Conservation (phyloP, 495 filamentous ascomycete species). For the Hypomontagnella submonticulosa region DNA sequence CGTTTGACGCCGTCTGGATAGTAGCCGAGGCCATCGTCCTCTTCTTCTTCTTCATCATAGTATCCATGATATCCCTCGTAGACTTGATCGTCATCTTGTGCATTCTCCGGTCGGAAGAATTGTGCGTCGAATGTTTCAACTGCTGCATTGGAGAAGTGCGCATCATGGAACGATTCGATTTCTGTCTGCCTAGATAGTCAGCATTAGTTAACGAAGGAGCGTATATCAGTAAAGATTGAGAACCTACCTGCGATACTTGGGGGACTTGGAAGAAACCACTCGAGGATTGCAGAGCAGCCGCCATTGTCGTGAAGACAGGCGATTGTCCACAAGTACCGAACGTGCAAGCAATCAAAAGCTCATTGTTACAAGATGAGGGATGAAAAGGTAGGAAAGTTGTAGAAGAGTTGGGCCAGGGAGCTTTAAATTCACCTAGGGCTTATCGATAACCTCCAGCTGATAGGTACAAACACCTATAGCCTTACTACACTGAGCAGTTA, state of each 20-base stretch:
- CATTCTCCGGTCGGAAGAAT: constrained; percentile 53
- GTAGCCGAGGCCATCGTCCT: constrained; percentile 83
- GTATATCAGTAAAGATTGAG: neutral
- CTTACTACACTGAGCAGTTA: neutral
- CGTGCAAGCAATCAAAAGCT: neutral
- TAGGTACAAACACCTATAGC: too few species aligned
- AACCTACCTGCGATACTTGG: constrained; percentile 64
- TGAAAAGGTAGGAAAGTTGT: constrained; percentile 4
- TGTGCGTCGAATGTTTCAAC: constrained; percentile 60
- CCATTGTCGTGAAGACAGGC: constrained; percentile 30
- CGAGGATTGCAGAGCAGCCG: constrained; percentile 17
- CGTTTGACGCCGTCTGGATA: constrained; percentile 91
- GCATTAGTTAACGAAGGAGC: constrained; percentile 35
- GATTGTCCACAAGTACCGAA: neutral
- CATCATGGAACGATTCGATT: constrained; percentile 73
- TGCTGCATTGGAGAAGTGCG: constrained; percentile 66
- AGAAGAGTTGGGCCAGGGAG: constrained; percentile 1
- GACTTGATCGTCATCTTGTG: constrained; percentile 31
- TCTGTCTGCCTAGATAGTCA: constrained; percentile 68
- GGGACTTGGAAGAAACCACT: constrained; percentile 42
- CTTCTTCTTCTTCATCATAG: constrained; percentile 51
- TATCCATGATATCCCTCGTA: constrained; percentile 48
- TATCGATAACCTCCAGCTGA: constrained; percentile 22
- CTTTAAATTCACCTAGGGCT: neutral
- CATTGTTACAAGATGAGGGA: constrained; percentile 3